These are phyloP conservation scores for Akanthomyces lecanii DNA, from an alignment of 2,329 filamentous ascomycete genomes.

Conservation along the genomic window DNA sequence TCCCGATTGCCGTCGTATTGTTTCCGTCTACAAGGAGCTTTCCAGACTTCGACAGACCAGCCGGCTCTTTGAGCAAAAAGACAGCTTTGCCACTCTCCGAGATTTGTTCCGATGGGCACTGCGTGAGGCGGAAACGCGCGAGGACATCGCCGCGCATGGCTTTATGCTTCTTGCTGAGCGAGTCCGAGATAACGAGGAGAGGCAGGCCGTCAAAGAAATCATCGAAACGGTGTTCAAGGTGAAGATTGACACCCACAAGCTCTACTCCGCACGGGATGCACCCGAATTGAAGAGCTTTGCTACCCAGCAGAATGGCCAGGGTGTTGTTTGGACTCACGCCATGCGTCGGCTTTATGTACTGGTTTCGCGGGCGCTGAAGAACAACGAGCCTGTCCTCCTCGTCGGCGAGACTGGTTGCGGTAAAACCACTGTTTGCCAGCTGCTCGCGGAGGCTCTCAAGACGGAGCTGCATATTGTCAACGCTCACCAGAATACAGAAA, in stretches of 20 bases:
- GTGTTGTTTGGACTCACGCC: conserved; percentile 88
- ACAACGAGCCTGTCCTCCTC: conserved; percentile 89
- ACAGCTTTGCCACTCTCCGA: conserved; percentile 91
- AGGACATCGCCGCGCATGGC: conserved; percentile 85
- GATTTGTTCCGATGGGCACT: conserved; percentile 96
- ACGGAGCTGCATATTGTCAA: conserved; percentile 86
- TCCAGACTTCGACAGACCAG: conserved; percentile 85
- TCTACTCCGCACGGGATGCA: conserved; percentile 64
- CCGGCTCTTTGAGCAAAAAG: conserved; percentile 92
- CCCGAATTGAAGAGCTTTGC: conserved; percentile 51
- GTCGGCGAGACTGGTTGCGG: conserved; percentile 97
- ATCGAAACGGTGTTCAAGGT: conserved; percentile 92
- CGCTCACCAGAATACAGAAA: conserved; percentile 97
- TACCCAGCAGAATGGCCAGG: conserved; percentile 48
- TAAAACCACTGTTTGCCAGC: conserved; percentile 94
- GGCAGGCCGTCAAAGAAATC: conserved; percentile 75
- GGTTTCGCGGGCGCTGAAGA: conserved; percentile 78
- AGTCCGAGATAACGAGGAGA: conserved; percentile 86
- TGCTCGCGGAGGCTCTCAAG: conserved; percentile 74
- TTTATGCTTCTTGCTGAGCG: conserved; percentile 96
- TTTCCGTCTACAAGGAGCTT: conserved; percentile 88
- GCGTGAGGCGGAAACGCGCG: conserved; percentile 75
- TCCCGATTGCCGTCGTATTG: conserved; percentile 86
- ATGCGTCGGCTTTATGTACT: conserved; percentile 91
- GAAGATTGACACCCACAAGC: conserved; percentile 64